These are phyloP conservation scores for Candida sp. DNA, from an alignment of 1,139 yeast genomes.

Conservation along the genomic window DNA sequence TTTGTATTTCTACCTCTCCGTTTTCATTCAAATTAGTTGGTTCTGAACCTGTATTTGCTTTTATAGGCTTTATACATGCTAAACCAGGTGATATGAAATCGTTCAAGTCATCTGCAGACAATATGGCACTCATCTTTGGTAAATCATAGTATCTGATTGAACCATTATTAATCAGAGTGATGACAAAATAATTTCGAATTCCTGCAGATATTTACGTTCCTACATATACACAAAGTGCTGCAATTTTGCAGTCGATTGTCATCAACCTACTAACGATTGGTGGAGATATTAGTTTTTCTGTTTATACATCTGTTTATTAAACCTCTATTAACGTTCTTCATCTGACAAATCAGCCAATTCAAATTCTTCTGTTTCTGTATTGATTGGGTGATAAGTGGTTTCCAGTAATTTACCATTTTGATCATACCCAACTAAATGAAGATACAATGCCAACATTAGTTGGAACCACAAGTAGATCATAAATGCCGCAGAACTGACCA, in stretches of 20 bases:
- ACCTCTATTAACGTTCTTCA: slow-evolving; percentile 12
- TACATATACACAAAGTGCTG: slow-evolving; percentile 1
- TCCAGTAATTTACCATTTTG: slow-evolving; percentile 31
- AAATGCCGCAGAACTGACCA: slow-evolving; percentile 73
- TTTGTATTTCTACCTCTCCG: slow-evolving; percentile 58
- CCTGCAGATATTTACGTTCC: slow-evolving; percentile 1
- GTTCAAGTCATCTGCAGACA: slow-evolving; percentile 86
- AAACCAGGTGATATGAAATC: slow-evolving; percentile 94
- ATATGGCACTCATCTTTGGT: slow-evolving; percentile 69
- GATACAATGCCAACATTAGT: slow-evolving; percentile 52
- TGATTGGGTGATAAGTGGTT: slow-evolving; percentile 7
- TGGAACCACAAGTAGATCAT: slow-evolving; percentile 66
- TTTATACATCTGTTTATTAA: neutral
- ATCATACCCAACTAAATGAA: slow-evolving; percentile 47
- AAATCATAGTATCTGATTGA: neutral
- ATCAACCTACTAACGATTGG: neutral
- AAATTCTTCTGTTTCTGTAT: slow-evolving; percentile 25
- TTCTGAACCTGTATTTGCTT: slow-evolving; percentile 6
- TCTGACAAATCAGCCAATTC: slow-evolving; percentile 33
- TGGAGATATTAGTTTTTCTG: neutral
- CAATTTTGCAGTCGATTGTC: slow-evolving; percentile 1
- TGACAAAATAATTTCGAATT: neutral
- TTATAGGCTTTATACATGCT: slow-evolving; percentile 77
- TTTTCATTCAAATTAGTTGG: slow-evolving; percentile 13
- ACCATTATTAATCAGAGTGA: neutral